Percentiles rank a stretch among this genome's conserved stretches.
phyloP scores from a whole-genome alignment of 441 rosid species.

The Dalechampia spathulata region DNA sequence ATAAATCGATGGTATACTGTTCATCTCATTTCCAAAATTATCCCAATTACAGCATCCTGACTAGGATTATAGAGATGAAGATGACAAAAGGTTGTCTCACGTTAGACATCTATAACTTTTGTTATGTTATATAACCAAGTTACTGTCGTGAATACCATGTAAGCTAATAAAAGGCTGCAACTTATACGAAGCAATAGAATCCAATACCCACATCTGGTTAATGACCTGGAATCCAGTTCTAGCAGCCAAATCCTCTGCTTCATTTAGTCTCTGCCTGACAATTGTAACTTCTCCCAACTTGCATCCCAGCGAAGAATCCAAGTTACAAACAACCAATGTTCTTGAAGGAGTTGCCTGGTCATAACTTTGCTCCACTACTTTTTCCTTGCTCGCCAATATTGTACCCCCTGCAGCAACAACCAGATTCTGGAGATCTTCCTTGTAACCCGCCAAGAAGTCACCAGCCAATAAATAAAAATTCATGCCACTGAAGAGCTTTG shows the following conservation, averaged over 20 bases:
- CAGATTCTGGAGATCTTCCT: constrained; percentile 58
- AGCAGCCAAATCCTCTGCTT: constrained; percentile 57
- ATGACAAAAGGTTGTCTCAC: background rate
- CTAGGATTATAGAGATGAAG: background rate
- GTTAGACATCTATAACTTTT: too few species aligned
- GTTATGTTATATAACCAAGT: background rate
- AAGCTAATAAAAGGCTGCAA: constrained; percentile 36
- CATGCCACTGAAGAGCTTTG: constrained; percentile 65
- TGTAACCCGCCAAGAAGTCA: constrained; percentile 51
- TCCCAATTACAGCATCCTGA: constrained; percentile 7
- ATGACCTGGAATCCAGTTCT: constrained; percentile 42
- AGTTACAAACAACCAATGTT: constrained; percentile 52
- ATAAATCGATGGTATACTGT: too few species aligned
- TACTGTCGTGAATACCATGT: background rate
- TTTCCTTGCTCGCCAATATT: constrained; percentile 34
- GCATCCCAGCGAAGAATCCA: constrained; percentile 53
- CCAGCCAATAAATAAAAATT: constrained; percentile 56
- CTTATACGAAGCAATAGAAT: constrained; percentile 67
- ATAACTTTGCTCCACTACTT: constrained; percentile 17
- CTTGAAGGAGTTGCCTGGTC: constrained; percentile 18
- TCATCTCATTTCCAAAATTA: constrained; percentile 5
- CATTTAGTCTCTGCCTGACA: constrained; percentile 59
- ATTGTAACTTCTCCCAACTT: constrained; percentile 55
- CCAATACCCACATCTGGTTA: constrained; percentile 76
- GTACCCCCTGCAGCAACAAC: constrained; percentile 61